A percentile compares a stretch with the other conserved stretches of the same genome.
Conservation (phyloP, 164 flowering plant species). For the Liriodendron chinense region DNA sequence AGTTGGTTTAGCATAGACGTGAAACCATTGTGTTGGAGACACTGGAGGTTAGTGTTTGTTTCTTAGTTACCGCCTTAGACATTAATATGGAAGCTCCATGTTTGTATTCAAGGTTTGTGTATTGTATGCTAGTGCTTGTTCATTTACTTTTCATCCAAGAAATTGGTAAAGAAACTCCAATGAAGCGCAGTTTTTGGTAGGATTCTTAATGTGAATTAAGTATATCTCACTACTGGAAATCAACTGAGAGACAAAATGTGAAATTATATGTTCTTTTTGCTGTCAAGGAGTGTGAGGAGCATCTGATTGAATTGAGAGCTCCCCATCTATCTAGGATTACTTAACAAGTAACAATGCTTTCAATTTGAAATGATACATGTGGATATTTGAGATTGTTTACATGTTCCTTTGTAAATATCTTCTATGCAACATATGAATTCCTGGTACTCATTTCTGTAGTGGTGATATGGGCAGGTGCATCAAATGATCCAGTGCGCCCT, state of each 20-base stretch:
- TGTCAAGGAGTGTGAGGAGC: neutral
- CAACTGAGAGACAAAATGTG: neutral
- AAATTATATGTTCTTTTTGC: neutral
- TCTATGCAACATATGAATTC: neutral
- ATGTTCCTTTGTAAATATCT: neutral
- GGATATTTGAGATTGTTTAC: neutral
- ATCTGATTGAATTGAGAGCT: neutral
- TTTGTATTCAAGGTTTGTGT: no score
- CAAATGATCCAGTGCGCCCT: constrained; percentile 1
- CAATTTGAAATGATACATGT: neutral
- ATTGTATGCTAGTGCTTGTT: no score
- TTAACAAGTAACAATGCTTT: neutral
- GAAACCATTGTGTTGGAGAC: no score
- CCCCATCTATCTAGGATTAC: neutral
- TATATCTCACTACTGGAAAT: neutral
- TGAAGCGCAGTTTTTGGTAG: neutral
- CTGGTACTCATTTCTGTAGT: neutral
- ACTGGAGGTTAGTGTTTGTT: no score
- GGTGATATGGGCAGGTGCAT: neutral
- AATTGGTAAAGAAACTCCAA: no score
- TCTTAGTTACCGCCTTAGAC: no score
- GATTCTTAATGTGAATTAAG: neutral
- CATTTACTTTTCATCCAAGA: no score
- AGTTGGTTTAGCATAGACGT: no score
- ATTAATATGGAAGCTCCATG: no score